Base-by-base conservation (phyloP, 441 rosid genomes). In the Jatropha podagrica region DNA sequence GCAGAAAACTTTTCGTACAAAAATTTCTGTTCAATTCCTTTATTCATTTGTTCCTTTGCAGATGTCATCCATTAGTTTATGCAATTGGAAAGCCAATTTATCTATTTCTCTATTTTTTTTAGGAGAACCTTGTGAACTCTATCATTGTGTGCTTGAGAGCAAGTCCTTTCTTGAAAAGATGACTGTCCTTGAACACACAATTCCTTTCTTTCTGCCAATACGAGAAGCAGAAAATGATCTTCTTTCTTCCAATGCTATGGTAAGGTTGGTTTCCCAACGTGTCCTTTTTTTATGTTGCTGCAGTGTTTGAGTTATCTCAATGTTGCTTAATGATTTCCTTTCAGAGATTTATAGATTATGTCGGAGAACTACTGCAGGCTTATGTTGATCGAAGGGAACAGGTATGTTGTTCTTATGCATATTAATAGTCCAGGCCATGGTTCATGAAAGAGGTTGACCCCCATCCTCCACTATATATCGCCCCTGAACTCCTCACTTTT, bases 161-260 rank as follows among this genome's bases (percentile, higher is more conserved):
- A 94, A 88, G 85, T 96, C 97, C 74, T 96, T 96, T 84, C 88
- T 94, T 76, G 97, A 96, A 79, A 96, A 91, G 86, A 92, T 96
- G 98, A 92, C 88, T 40, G 96, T 96, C 81, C 86, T 81, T 69
- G 97, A 96, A 81, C 99, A 96, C 76, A 92, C 98, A 76, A 78
- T 96, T 85, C 99, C 99, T 41, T 96, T 94, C 88, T 96, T 92
- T 83, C 82, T 96, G 77, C 98, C 98, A 40, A 78, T 94, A 68
- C 86, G 91, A 74, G 99, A 92, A 78, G 89, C 91, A 76, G 99
- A 94, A 88, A 89, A 82, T 86, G 97, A 91, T 83, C 92, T 89
- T 83, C 98, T 94, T 76, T 87, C 86, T 69, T 85, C 94, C 44
- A 96, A 91, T 88, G 95, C 98, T 74, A 94, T 90, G 94, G 99